A percentile compares a stretch with the other conserved stretches of the same genome.
phyloP scores from a whole-genome alignment of 768 basidiomycete genomes.

The Lanmaoa rubissima region DNA sequence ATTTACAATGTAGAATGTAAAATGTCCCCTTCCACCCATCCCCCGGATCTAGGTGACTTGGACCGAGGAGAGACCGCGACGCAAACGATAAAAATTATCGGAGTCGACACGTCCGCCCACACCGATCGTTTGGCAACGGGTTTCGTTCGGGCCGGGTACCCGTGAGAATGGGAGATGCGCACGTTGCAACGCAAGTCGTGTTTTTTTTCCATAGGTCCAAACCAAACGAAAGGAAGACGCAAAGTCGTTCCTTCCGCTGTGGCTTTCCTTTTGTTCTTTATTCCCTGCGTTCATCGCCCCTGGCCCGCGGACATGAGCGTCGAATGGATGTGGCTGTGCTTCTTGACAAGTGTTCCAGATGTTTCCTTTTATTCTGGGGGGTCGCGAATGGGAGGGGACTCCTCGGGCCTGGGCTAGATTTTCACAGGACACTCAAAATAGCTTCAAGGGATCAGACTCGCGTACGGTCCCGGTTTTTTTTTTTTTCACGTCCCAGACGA shows the following conservation, averaged over 20 bases:
- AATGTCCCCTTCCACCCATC: not conserved
- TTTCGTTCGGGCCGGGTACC: not conserved
- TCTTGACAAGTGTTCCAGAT: not conserved
- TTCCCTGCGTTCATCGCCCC: not conserved
- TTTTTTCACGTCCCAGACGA: not conserved
- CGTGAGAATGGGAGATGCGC: not conserved
- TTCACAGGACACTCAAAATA: not conserved
- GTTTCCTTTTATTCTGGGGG: not conserved
- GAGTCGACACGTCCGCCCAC: not conserved
- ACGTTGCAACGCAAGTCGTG: not conserved
- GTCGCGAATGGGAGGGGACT: not conserved
- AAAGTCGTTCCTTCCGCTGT: not conserved
- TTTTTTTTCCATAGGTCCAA: no score
- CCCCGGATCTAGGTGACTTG: not conserved
- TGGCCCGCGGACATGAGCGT: conserved; percentile 1
- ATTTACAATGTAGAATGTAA: no score
- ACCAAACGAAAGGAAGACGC: not conserved
- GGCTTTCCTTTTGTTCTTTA: not conserved
- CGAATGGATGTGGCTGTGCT: not conserved
- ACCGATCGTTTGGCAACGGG: not conserved
- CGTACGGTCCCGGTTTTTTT: not conserved
- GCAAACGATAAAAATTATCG: not conserved
- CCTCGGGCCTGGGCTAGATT: not conserved
- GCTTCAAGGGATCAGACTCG: not conserved
- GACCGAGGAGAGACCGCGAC: not conserved